These are phyloP conservation scores for Penicillium occitanis DNA, from an alignment of 2,329 filamentous ascomycete genomes.

Conservation along the genomic window DNA sequence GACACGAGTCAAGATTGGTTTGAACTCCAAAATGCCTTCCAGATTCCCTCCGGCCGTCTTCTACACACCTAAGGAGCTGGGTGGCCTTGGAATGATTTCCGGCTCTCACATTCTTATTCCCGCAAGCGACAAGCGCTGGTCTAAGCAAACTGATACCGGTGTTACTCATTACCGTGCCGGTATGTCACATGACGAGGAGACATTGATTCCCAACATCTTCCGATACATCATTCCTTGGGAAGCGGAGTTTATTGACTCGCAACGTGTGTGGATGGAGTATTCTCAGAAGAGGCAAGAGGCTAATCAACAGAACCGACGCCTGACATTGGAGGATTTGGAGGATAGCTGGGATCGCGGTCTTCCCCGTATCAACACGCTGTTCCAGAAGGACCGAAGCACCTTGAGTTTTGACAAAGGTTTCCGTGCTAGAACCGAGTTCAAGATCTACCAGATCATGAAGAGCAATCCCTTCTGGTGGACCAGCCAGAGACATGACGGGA, in stretches of 20 bases:
- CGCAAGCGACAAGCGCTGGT: constrained; percentile 96
- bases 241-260: constrained; percentile 97
- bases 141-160: constrained; percentile 94
- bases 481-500: constrained; percentile 93
- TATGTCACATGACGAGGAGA: constrained; percentile 98
- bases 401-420: constrained; percentile 98
- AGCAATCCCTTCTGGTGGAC: constrained; percentile 99
- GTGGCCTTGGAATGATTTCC: constrained; percentile 97
- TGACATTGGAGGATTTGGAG: constrained; percentile 94
- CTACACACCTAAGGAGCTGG: constrained; percentile 96
- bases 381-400: constrained; percentile 97
- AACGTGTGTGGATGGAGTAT: constrained; percentile 98
- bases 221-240: constrained; percentile 99
- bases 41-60: constrained; percentile 98
- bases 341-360: constrained; percentile 98
- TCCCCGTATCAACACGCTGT: constrained; percentile 95
- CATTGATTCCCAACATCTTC: constrained; percentile 97
- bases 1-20: constrained; percentile 94
- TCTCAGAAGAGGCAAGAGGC: constrained; percentile 96
- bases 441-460: constrained; percentile 98
- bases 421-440: constrained; percentile 92
- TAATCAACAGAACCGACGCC: constrained; percentile 90
- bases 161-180: constrained; percentile 96
- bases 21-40: constrained; percentile 99
- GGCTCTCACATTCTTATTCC: constrained; percentile 97